phyloP scores from a whole-genome alignment of 345 rosid genomes.

The Eucalyptus virginea region DNA sequence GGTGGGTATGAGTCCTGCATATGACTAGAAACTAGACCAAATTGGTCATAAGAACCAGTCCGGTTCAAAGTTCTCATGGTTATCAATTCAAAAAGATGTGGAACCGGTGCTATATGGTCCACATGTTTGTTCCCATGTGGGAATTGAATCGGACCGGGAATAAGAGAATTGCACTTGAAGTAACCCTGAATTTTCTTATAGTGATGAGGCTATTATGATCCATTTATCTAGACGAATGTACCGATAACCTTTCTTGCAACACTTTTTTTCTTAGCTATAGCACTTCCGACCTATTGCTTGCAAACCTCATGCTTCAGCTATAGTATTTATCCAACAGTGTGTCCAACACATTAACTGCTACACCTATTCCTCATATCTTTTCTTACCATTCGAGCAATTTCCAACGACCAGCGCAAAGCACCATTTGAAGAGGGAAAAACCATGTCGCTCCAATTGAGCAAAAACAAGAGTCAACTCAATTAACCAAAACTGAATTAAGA shows the following conservation, averaged over 20 bases:
- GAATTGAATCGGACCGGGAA: not conserved
- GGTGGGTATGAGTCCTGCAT: not conserved
- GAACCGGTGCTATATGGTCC: not conserved
- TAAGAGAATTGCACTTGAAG: not conserved
- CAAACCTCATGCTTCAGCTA: no score
- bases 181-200: not conserved
- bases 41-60: not conserved
- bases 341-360: not conserved
- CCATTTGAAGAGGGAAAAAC: not conserved
- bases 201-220: not conserved
- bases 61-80: not conserved
- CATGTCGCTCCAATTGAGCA: not conserved
- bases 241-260: not conserved
- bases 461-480: not conserved
- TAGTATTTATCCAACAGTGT: no score
- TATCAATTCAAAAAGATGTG: not conserved
- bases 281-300: not conserved
- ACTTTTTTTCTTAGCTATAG: not conserved
- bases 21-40: not conserved
- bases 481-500: not conserved
- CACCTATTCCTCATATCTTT: not conserved
- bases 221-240: not conserved
- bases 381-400: not conserved
- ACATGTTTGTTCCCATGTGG: not conserved
- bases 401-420: not conserved